Conservation (phyloP, 495 filamentous ascomycete genomes). For the Penicillium canariense region DNA sequence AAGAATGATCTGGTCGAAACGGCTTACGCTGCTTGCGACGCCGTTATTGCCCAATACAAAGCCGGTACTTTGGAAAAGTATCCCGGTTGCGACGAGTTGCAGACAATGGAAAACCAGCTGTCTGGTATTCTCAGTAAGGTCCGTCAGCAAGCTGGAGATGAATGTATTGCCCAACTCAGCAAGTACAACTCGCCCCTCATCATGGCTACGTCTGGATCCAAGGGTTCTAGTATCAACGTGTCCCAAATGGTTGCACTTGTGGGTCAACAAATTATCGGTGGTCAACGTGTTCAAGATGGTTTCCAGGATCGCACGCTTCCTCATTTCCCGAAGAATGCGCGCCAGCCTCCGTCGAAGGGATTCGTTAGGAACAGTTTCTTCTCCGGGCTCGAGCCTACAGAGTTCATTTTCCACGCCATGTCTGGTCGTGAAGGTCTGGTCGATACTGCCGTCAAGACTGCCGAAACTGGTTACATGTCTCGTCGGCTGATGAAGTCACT, state of each 20-base stretch:
- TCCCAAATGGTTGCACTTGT: slow-evolving; percentile 98
- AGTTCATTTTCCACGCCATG: slow-evolving; percentile 98
- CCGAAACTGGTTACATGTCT: slow-evolving; percentile 99
- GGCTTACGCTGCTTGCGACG: slow-evolving; percentile 78
- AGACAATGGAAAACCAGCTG: slow-evolving; percentile 86
- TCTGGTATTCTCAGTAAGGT: slow-evolving; percentile 90
- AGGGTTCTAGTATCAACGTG: slow-evolving; percentile 95
- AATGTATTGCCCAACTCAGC: slow-evolving; percentile 86
- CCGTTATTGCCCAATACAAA: slow-evolving; percentile 80
- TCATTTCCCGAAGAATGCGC: slow-evolving; percentile 90
- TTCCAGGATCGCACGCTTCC: slow-evolving; percentile 94
- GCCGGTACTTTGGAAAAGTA: slow-evolving; percentile 74
- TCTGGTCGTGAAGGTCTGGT: slow-evolving; percentile 97
- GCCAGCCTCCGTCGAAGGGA: slow-evolving; percentile 88
- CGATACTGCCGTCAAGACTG: slow-evolving; percentile 99
- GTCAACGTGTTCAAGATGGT: slow-evolving; percentile 89
- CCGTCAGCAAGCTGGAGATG: slow-evolving; percentile 82
- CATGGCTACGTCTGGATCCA: slow-evolving; percentile 97
- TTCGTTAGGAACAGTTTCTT: slow-evolving; percentile 98
- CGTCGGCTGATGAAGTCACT: slow-evolving; percentile 96
- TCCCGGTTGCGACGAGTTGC: slow-evolving; percentile 83
- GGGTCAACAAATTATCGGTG: slow-evolving; percentile 95
- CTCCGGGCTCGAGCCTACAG: slow-evolving; percentile 80
- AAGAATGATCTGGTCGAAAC: slow-evolving; percentile 74
- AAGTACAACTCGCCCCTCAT: slow-evolving; percentile 90